Evolutionary conservation across 192 early-diverging fungal genomes (phyloP), one percentile per base, ranked within the genome.

Genomic region (Backusella morwellensis): DNA sequence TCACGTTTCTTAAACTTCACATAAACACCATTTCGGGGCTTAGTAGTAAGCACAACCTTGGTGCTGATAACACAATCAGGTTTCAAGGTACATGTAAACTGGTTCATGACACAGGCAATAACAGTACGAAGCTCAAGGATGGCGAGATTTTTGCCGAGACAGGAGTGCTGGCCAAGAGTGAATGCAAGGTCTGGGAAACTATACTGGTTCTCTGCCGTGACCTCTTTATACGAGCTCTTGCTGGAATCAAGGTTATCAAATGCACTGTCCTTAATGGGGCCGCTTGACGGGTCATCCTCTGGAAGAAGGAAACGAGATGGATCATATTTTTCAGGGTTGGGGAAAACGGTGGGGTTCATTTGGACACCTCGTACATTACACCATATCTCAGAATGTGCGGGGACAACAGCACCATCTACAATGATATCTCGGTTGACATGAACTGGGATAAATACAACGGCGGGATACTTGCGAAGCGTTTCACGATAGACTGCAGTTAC

Each of bases 381-480:
- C 76, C 76, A 80, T 8, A 83, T 73, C 35, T 80, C 81, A 4
- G 77, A 40, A 1, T 75, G 75, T 19, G 67, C 75, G 17, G 82
- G 78, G 19, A 83, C 75, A 2, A 79, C 19, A 14, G 52, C 35
- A 29, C 78, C 78, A 70, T 77, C 78, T 1, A 79, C 78, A 2
- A 35, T 11, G 19, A 73, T 77, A 17, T 77, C 72, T 15, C 68
- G 35, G 21, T 79, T 83, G 0, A 76, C 78, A 72, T 83, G 78
- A 15, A 71, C 75, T 14, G 78, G 73, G 36, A 80, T 80, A 32
- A 83, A 74, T 3, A 72, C 78, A 50, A 80, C 77, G 15, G 78
- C 82, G 19, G 82, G 82, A n/a, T 83, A 83, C 70, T 79, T 80
- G 8, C 82, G 70, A 56, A 80, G 66, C 6, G 82, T 79, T 72